A percentile compares a stretch with the other conserved stretches of the same genome.
These are phyloP conservation scores for Tagetes erecta DNA, from an alignment of 129 eudicot species.

Conservation along the genomic window DNA sequence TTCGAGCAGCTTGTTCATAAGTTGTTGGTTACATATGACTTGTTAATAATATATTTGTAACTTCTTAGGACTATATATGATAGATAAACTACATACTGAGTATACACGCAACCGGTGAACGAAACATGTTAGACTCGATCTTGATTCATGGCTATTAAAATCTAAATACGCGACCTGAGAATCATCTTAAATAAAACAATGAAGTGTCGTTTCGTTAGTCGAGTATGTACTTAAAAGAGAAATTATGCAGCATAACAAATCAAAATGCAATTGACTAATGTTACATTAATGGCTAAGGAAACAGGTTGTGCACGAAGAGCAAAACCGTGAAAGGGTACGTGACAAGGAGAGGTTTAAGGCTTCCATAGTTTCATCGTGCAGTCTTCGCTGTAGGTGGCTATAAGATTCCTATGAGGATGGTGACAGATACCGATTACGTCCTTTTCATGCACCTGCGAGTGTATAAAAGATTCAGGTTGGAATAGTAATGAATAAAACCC, in stretches of 20 bases:
- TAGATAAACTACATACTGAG: too few species aligned
- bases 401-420: constrained; percentile 91
- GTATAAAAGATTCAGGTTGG: not conserved
- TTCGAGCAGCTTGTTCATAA: too few species aligned
- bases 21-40: too few species aligned
- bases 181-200: not conserved
- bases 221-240: not conserved
- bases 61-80: too few species aligned
- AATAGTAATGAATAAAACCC: not conserved
- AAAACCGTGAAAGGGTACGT: constrained; percentile 6
- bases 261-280: not conserved
- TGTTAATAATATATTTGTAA: too few species aligned
- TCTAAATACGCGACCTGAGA: not conserved
- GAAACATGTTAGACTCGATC: not conserved
- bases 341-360: constrained; percentile 48
- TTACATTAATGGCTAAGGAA: constrained; percentile 1
- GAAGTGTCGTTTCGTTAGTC: not conserved
- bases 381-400: constrained; percentile 90
- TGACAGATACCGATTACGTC: constrained; percentile 88
- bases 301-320: not conserved
- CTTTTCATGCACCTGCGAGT: constrained; percentile 81
- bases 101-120: too few species aligned
- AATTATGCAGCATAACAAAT: not conserved
- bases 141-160: not conserved
- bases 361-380: constrained; percentile 96